Evolutionary conservation across 2,329 filamentous ascomycete species (phyloP).

Genomic region (Pseudopyricularia cyperi): DNA sequence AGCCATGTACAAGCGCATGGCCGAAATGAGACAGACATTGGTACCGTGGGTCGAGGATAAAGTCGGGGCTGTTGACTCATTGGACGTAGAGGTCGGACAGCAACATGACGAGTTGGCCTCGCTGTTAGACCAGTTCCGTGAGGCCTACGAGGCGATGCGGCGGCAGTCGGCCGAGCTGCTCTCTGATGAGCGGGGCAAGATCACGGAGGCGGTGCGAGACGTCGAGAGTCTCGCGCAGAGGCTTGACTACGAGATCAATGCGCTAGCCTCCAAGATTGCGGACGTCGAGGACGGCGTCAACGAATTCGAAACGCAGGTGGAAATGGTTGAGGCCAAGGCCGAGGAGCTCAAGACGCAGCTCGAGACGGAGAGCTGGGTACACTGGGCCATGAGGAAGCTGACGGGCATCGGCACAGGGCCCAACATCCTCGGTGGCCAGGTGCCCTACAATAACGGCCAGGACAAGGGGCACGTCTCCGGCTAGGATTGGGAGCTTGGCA

Average conservation of each 20-base stretch:
- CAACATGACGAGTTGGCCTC: conserved; percentile 54
- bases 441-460: neutral
- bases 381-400: conserved; percentile 49
- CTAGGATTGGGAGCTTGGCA: neutral
- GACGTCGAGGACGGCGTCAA: conserved; percentile 75
- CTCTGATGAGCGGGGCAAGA: conserved; percentile 50
- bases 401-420: conserved; percentile 48
- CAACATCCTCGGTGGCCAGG: conserved; percentile 25
- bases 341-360: conserved; percentile 49
- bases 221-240: conserved; percentile 72
- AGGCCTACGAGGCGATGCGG: conserved; percentile 55
- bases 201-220: conserved; percentile 63
- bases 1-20: conserved; percentile 38
- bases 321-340: conserved; percentile 53
- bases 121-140: conserved; percentile 57
- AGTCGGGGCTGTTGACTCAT: conserved; percentile 37
- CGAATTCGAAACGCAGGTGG: conserved; percentile 69
- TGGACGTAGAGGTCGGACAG: conserved; percentile 49
- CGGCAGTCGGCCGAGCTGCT: conserved; percentile 57
- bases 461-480: neutral
- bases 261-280: conserved; percentile 64
- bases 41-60: conserved; percentile 49
- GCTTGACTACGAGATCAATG: conserved; percentile 82
- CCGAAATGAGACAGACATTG: conserved; percentile 35
- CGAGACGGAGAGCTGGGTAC: conserved; percentile 49